phyloP scores from a whole-genome alignment of 2,329 filamentous ascomycete genomes.

The Cladosporium sp. region DNA sequence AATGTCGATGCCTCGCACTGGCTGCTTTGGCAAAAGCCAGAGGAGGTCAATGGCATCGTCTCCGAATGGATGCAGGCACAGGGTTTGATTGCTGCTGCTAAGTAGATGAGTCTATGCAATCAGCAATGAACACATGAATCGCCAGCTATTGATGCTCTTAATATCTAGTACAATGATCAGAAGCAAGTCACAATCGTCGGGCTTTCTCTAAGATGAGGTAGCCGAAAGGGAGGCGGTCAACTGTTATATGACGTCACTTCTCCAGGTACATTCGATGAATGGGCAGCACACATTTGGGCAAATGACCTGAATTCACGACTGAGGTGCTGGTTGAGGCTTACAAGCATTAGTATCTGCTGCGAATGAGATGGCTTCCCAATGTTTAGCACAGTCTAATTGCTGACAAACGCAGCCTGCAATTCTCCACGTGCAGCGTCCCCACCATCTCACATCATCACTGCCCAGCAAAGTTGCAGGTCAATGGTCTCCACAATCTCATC shows the following conservation, averaged over 20 bases:
- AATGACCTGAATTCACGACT: not conserved
- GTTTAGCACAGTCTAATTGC: not conserved
- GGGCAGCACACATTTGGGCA: not conserved
- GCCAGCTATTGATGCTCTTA: not conserved
- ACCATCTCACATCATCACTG: not conserved
- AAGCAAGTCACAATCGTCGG: not conserved
- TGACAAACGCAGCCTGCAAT: not conserved
- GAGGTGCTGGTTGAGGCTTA: not conserved
- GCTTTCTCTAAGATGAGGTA: not conserved
- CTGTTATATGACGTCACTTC: not conserved
- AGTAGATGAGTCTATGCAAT: not conserved
- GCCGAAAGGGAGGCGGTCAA: not conserved
- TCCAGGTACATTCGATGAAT: not conserved
- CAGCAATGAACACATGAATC: not conserved
- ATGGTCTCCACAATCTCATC: not conserved
- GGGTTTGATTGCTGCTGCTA: slow-evolving; percentile 33
- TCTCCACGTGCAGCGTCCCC: not conserved
- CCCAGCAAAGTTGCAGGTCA: slow-evolving; percentile 4
- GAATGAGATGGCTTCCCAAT: not conserved
- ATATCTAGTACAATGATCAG: not conserved
- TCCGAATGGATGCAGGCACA: slow-evolving; percentile 65
- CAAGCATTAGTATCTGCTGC: not conserved
- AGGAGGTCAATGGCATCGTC: slow-evolving; percentile 70
- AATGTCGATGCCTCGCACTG: slow-evolving; percentile 77
- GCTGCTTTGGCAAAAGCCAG: slow-evolving; percentile 74